Evolutionary conservation across 805 yeast genomes (phyloP).

Genomic region (Candida broadrunensis): DNA sequence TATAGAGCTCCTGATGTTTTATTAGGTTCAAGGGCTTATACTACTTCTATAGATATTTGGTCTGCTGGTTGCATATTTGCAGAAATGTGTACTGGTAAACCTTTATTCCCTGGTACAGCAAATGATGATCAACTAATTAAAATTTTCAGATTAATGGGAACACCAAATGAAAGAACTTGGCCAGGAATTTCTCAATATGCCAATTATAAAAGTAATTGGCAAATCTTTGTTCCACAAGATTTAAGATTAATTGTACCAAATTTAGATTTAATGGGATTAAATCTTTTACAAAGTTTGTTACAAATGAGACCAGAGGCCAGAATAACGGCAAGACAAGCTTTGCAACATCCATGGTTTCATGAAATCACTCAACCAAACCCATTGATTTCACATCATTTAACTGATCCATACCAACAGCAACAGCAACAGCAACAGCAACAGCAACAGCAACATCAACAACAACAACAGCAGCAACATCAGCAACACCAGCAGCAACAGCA

Average conservation of each 20-base stretch:
- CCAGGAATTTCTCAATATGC: constrained; percentile 93
- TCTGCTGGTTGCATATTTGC: constrained; percentile 98
- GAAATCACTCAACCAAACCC: constrained; percentile 54
- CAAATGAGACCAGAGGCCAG: constrained; percentile 64
- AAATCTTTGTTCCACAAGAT: constrained; percentile 86
- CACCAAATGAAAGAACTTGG: constrained; percentile 96
- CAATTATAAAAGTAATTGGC: constrained; percentile 81
- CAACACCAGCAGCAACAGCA: constrained; percentile 5
- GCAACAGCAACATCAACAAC: constrained; percentile 10
- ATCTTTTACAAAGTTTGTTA: constrained; percentile 55
- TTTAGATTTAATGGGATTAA: constrained; percentile 67
- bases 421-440: constrained; percentile 17
- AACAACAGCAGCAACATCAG: constrained; percentile 5
- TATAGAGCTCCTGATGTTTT: constrained; percentile 97
- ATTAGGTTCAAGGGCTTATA: constrained; percentile 90
- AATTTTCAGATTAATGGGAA: constrained; percentile 91
- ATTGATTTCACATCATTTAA: constrained; percentile 23
- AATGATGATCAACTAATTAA: constrained; percentile 93
- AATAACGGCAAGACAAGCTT: constrained; percentile 58
- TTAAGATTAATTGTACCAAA: constrained; percentile 65
- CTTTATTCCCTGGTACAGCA: constrained; percentile 92
- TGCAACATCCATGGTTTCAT: constrained; percentile 78
- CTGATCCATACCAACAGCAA: constrained; percentile 16
- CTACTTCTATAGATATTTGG: constrained; percentile 98
- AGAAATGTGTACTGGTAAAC: constrained; percentile 98